These are phyloP conservation scores for Mortierella sp. DNA, from an alignment of 371 early-diverging fungal species.

Conservation along the genomic window DNA sequence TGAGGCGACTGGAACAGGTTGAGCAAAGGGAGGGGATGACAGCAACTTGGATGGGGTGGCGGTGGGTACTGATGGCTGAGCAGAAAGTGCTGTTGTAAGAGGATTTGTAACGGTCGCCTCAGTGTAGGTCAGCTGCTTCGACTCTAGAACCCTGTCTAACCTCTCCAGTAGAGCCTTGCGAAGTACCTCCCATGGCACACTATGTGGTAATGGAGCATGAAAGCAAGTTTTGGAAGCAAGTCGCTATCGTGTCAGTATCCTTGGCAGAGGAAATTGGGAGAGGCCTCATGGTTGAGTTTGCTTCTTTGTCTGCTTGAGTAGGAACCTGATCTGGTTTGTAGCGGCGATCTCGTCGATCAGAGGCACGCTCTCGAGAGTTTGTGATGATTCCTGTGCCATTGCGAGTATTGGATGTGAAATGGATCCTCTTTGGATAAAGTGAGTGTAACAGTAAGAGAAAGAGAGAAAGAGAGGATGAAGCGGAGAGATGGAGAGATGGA, in stretches of 20 bases:
- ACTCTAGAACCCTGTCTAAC: slow-evolving; percentile 28
- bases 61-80: slow-evolving; percentile 1
- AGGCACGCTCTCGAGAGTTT: not conserved
- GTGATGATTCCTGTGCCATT: not conserved
- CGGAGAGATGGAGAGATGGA: not conserved
- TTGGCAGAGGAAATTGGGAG: not conserved
- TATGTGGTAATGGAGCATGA: not conserved
- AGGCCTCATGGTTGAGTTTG: not conserved
- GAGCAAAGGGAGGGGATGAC: too few relatives aligned
- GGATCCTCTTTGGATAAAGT: not conserved
- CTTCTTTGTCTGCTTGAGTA: not conserved
- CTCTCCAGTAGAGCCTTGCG: slow-evolving; percentile 16
- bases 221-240: not conserved
- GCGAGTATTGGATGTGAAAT: not conserved
- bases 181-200: slow-evolving; percentile 41
- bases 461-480: not conserved
- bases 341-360: slow-evolving; percentile 39
- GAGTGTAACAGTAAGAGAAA: not conserved
- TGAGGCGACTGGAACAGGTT: too few relatives aligned
- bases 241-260: not conserved
- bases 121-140: slow-evolving; percentile 27
- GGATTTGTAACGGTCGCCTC: slow-evolving; percentile 32
- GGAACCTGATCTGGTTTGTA: slow-evolving; percentile 45
- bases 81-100: slow-evolving; percentile 15
- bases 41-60: too few relatives aligned